Conservation (phyloP, 768 basidiomycete species). For the Russula dissimulans region DNA sequence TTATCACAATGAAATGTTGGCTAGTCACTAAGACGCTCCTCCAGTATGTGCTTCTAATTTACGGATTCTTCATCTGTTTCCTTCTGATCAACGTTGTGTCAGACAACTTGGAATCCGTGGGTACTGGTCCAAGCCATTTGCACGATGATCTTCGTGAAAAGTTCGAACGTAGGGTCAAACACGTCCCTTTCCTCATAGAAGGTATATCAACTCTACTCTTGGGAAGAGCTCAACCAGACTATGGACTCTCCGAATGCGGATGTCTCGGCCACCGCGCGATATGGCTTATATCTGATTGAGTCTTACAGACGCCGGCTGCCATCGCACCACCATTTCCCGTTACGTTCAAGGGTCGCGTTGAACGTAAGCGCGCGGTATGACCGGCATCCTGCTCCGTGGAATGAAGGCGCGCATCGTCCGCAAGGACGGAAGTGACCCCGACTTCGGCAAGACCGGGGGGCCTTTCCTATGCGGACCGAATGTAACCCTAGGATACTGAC, state of each 20-base stretch:
- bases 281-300: not conserved
- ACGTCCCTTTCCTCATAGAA: not conserved
- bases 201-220: not conserved
- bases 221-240: constrained; percentile 22
- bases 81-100: too few relatives aligned
- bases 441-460: constrained; percentile 51
- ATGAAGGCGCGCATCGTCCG: constrained; percentile 49
- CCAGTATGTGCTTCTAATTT: too few relatives aligned
- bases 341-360: not conserved
- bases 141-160: too few relatives aligned
- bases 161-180: not conserved
- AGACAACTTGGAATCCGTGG: too few relatives aligned
- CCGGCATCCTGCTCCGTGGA: constrained; percentile 53
- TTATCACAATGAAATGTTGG: too few relatives aligned
- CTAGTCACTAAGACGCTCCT: too few relatives aligned
- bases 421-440: constrained; percentile 46
- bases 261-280: not conserved
- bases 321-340: constrained; percentile 5
- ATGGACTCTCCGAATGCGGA: constrained; percentile 33
- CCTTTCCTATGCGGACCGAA: constrained; percentile 42
- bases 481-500: constrained; percentile 60
- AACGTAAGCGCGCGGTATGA: constrained; percentile 31
- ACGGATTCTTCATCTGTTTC: too few relatives aligned
- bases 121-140: too few relatives aligned
- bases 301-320: not conserved